phyloP scores from a whole-genome alignment of 2,329 filamentous ascomycete species.

The Penicillium sp. region DNA sequence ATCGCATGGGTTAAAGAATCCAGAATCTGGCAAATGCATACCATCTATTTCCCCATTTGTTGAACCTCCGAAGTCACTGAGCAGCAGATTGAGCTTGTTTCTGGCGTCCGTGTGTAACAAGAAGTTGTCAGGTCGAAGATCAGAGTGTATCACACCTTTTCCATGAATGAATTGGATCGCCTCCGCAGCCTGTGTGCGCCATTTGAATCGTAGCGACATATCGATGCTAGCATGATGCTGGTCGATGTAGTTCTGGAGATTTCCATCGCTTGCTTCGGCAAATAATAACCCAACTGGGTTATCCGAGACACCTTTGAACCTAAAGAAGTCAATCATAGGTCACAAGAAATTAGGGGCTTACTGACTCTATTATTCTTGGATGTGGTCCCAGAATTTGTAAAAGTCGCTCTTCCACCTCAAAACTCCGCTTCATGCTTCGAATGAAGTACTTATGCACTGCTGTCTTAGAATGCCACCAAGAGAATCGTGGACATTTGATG shows the following conservation, averaged over 20 bases:
- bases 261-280: conserved; percentile 22
- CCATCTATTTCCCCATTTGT: not conserved
- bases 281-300: conserved; percentile 12
- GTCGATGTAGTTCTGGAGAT: conserved; percentile 17
- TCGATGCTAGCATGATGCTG: conserved; percentile 17
- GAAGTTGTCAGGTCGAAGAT: conserved; percentile 31
- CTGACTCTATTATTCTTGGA: too few species aligned
- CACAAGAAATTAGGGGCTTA: too few species aligned
- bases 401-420: conserved; percentile 6
- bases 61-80: conserved; percentile 34
- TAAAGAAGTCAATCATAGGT: too few species aligned
- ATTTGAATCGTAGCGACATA: conserved; percentile 20
- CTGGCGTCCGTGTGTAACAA: conserved; percentile 25
- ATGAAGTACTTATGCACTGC: not conserved
- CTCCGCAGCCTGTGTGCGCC: conserved; percentile 28
- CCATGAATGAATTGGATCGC: conserved; percentile 27
- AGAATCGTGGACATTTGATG: conserved; percentile 9
- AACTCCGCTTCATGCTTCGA: conserved; percentile 5
- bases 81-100: conserved; percentile 25
- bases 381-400: too few species aligned
- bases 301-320: not conserved
- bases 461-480: conserved; percentile 2
- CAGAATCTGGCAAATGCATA: too few species aligned
- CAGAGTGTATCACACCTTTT: conserved; percentile 32
- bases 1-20: not conserved